phyloP scores from a whole-genome alignment of 2,329 filamentous ascomycete genomes.

The Aspergillus alliaceus region DNA sequence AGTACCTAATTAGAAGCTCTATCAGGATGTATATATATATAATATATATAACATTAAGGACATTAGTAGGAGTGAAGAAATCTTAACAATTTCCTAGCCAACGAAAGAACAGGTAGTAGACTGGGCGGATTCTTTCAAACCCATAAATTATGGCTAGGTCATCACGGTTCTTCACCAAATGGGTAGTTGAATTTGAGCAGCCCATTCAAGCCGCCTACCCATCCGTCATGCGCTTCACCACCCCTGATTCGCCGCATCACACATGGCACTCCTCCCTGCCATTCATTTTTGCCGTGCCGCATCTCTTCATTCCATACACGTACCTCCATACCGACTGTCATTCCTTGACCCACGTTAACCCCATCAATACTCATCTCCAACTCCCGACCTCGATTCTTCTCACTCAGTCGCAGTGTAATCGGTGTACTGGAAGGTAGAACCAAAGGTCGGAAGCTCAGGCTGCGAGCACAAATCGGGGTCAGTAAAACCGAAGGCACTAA shows the following conservation, averaged over 20 bases:
- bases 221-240: slow-evolving; percentile 73
- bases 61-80: no score
- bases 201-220: slow-evolving; percentile 93
- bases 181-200: slow-evolving; percentile 97
- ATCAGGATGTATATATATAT: no score
- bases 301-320: slow-evolving; percentile 86
- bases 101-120: no score
- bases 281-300: slow-evolving; percentile 50
- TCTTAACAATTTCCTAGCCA: no score
- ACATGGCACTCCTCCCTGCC: slow-evolving; percentile 84
- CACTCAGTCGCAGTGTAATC: slow-evolving; percentile 77
- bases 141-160: background rate
- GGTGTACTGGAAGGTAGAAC: slow-evolving; percentile 85
- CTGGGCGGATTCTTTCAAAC: no score
- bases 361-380: slow-evolving; percentile 80
- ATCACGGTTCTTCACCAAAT: slow-evolving; percentile 66
- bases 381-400: slow-evolving; percentile 74
- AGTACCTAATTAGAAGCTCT: no score
- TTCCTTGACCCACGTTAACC: slow-evolving; percentile 63
- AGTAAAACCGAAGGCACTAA: slow-evolving; percentile 84
- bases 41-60: no score
- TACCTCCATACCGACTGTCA: slow-evolving; percentile 77
- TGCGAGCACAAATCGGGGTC: slow-evolving; percentile 91
- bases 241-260: slow-evolving; percentile 68
- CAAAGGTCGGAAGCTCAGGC: slow-evolving; percentile 85